Percentiles rank a stretch among this genome's conserved stretches.
phyloP scores from a whole-genome alignment of 1,284 basidiomycete species.

The Trichosporon asahii region DNA sequence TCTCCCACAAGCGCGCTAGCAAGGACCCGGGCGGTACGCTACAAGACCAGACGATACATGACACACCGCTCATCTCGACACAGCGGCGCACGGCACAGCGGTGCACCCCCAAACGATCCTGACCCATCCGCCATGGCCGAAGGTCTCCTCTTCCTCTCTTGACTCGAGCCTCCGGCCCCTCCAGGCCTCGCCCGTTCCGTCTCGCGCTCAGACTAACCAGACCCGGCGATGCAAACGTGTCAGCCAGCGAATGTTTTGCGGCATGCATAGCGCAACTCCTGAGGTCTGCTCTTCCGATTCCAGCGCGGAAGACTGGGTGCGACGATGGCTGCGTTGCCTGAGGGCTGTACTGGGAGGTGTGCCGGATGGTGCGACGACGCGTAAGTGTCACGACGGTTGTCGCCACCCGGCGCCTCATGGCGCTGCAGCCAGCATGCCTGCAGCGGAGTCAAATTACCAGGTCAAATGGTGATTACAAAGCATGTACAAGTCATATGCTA shows the following conservation, averaged over 20 bases:
- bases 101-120: background rate
- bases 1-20: background rate
- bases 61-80: background rate
- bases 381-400: background rate
- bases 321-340: background rate
- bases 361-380: constrained; percentile 4
- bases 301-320: background rate
- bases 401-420: background rate
- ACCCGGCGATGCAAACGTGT: background rate
- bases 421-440: background rate
- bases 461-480: constrained; percentile 1
- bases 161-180: background rate
- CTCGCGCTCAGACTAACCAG: background rate
- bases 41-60: background rate
- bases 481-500: background rate
- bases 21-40: background rate
- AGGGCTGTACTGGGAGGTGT: background rate
- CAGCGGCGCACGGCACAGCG: background rate
- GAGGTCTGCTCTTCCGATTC: background rate
- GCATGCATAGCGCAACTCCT: background rate
- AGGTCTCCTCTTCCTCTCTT: background rate
- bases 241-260: background rate
- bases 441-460: background rate
- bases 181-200: background rate
- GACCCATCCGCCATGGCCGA: background rate